Evolutionary conservation across 331 rosid genomes (phyloP), one percentile per base, ranked within the genome.

Genomic region (Prunus yedoensis): DNA sequence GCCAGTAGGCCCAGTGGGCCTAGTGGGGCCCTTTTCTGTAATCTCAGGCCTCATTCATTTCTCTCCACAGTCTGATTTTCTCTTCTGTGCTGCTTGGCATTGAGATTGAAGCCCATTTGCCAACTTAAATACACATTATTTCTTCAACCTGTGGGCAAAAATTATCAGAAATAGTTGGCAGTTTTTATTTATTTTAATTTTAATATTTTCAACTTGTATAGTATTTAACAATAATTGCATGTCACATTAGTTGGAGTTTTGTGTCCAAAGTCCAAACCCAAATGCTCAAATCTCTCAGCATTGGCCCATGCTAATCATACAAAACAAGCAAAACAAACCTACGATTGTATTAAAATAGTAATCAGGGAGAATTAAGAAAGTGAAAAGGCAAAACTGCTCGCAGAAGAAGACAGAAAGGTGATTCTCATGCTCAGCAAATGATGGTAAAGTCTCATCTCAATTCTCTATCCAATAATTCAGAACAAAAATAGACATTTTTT

Each of bases 351-450:
- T 38, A 51, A 58, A 30, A 54, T 56, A 53, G 9, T 13, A 8
- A 66, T 7, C 18, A 12, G 27, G 21, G 11, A 66, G 56, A 23
- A 75, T 43, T 51, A 30, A 66, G 57, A 43, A 76, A 38, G 12
- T 18, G 43, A 18, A 6, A 66, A 38, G 43, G 17, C 8, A 16
- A 10, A 45, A 23, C 72, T 30, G 1, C 5, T 17, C 38, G 10
- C 23, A 14, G 66, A 71, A 56, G 11, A 45, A 67, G 59, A 76
- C 51, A n/a, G 23, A 30, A 13, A 13, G 23, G 35, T 57, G 52
- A 56, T 76, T 45, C 61, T 75, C 79, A 38, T 21, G 21, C 45
- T 23, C 62, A 35, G 59, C 61, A 20, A 45, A 54, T 38, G 52
- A 9, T 56, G 14, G 13, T 11, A 28, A 21, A 57, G 16, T 43